Evolutionary conservation across 805 yeast species (phyloP), one percentile per base, ranked within the genome.

Genomic region (Sungouiella thailandica): DNA sequence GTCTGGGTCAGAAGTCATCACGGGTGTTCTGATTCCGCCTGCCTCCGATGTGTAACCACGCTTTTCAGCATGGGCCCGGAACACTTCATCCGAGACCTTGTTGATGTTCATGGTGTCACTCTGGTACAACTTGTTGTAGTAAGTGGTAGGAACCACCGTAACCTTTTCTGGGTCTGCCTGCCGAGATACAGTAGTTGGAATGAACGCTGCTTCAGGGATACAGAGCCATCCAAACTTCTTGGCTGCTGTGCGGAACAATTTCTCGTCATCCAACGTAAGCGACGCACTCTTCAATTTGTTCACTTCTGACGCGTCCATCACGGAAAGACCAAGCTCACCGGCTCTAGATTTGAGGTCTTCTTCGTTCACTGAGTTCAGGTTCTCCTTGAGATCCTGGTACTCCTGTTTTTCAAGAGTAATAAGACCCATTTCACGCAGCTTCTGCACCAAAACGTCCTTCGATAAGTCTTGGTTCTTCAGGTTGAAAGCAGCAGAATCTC

Each of bases 101-200:
- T 70, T 75, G 31, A 73, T 53, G 17, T 65, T 60, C 46, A 68
- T 50, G 1, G 60, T 36, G 31, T 69, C 74, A 15, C 60, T 67
- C 35, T 72, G 68, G 18, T 73, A 52, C 40, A 83, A 57, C 50
- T 74, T 75, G 42, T 73, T 72, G 56, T 79, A 83, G 51, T 81
- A 81, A 2, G 78, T 67, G 5, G 70, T 62, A 5, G 90, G 88
- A 22, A 83, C 51, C 7, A 80, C 78, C 38, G 78, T 80, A 22
- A 80, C 78, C 40, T 74, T 72, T 4, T 62, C 56, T 9, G 67
- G 55, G 43, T 80, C 84, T 4, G 83, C 76, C 4, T 57, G 57
- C 43, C 72, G 65, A 7, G 74, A 70, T 23, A 71, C 71, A 2
- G 83, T 76, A 1, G 88, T 80, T 1, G 84, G 78, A 40, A 82